These are phyloP conservation scores for Delitschia confertaspora DNA, from an alignment of 495 filamentous ascomycete species.

Conservation along the genomic window DNA sequence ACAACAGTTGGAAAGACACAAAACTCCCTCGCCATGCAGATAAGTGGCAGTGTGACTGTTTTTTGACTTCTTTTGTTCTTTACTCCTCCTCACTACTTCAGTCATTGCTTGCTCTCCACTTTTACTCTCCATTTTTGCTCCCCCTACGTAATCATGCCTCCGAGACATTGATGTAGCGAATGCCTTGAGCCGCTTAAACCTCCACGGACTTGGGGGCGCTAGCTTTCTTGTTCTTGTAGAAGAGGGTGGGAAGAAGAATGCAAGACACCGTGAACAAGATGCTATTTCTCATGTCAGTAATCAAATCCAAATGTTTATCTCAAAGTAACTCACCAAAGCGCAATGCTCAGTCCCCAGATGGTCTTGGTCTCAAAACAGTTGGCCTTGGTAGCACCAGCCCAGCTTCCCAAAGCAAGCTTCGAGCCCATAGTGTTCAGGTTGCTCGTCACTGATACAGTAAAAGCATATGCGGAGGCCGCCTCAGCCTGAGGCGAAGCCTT, in stretches of 20 bases:
- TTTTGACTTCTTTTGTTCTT: no score
- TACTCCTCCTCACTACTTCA: conserved; percentile 9
- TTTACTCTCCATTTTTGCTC: neutral
- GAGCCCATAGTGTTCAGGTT: conserved; percentile 38
- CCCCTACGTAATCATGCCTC: neutral
- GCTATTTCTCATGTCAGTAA: conserved; percentile 22
- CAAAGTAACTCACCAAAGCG: conserved; percentile 50
- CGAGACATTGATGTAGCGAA: no score
- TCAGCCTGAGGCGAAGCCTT: conserved; percentile 24
- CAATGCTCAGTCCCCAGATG: conserved; percentile 82
- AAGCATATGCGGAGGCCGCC: conserved; percentile 34
- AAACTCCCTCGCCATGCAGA: conserved; percentile 1
- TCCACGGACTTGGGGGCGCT: conserved; percentile 26
- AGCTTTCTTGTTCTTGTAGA: conserved; percentile 36
- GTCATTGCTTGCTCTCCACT: conserved; percentile 18
- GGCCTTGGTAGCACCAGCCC: conserved; percentile 56
- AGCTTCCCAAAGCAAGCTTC: conserved; percentile 46
- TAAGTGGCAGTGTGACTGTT: neutral
- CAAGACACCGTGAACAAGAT: conserved; percentile 34
- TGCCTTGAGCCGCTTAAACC: conserved; percentile 5
- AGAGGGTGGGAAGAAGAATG: conserved; percentile 35
- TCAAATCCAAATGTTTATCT: no score
- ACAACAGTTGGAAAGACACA: neutral
- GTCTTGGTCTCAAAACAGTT: conserved; percentile 82
- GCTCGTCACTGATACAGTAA: conserved; percentile 28